A percentile compares a stretch with the other conserved stretches of the same genome.
These are phyloP conservation scores for Acacia concinna DNA, from an alignment of 331 rosid genomes.

Conservation along the genomic window DNA sequence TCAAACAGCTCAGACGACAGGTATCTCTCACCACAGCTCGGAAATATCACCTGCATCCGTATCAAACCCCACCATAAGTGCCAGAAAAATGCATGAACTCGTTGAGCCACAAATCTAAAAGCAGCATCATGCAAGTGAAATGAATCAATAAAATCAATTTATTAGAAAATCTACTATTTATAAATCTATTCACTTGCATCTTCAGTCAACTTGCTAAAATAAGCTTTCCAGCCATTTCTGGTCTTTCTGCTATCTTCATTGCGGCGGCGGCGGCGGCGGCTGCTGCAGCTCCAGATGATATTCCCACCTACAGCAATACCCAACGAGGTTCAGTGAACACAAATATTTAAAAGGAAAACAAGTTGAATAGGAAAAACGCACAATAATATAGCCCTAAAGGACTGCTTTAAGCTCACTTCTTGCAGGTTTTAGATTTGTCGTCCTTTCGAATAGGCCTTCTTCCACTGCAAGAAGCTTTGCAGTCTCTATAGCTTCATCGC, in stretches of 20 bases:
- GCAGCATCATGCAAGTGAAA: not conserved
- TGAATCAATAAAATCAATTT: not conserved
- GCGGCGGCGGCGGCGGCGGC: conserved; percentile 74
- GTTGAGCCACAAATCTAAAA: not conserved
- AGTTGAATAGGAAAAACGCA: not conserved
- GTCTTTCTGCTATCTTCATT: conserved; percentile 59
- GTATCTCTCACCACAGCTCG: conserved; percentile 92
- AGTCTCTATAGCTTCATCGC: conserved; percentile 67
- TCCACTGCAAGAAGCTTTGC: conserved; percentile 61
- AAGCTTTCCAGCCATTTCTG: conserved; percentile 77
- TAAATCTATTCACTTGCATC: not conserved
- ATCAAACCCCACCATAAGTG: not conserved
- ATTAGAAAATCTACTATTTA: not conserved
- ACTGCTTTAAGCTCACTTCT: not conserved
- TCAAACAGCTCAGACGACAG: conserved; percentile 78
- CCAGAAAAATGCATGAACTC: not conserved
- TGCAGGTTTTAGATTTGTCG: conserved; percentile 10
- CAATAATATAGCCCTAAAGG: not conserved
- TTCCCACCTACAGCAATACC: conserved; percentile 49
- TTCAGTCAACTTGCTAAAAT: conserved; percentile 64
- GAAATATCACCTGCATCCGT: conserved; percentile 65
- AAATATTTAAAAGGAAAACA: not conserved
- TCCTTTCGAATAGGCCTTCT: conserved; percentile 68
- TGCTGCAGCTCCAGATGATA: conserved; percentile 68
- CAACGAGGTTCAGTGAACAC: conserved; percentile 2